Evolutionary conservation across 768 basidiomycete species (phyloP).

Genomic region (Saitozyma podzolica): DNA sequence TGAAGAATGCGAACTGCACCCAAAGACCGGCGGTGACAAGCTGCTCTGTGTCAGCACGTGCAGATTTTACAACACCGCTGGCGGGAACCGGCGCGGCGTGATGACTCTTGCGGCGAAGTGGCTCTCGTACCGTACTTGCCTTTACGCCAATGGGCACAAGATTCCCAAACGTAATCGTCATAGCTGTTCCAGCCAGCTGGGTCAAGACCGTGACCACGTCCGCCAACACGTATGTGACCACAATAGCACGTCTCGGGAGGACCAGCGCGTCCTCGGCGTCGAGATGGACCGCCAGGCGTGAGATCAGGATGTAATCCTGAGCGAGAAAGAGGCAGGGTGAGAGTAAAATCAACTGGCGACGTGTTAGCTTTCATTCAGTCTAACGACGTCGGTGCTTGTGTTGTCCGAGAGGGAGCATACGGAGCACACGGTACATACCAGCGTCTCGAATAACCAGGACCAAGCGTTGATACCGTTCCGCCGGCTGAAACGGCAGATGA

Average conservation of each 20-base stretch:
- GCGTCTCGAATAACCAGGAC: conserved; percentile 28
- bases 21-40: conserved; percentile 7
- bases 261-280: conserved; percentile 58
- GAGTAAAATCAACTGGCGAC: conserved; percentile 31
- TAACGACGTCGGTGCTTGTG: too few relatives aligned
- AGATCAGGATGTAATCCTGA: conserved; percentile 66
- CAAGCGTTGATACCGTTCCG: conserved; percentile 24
- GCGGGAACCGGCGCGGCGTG: background rate
- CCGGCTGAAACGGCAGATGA: conserved; percentile 16
- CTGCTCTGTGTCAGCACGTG: background rate
- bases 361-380: too few relatives aligned
- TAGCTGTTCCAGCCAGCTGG: conserved; percentile 56
- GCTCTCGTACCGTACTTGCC: background rate
- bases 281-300: conserved; percentile 61
- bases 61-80: too few relatives aligned
- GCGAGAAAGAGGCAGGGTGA: conserved; percentile 65
- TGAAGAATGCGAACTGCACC: conserved; percentile 10
- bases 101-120: background rate
- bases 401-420: too few relatives aligned
- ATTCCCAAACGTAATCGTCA: conserved; percentile 24
- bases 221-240: conserved; percentile 62
- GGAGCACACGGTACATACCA: conserved; percentile 6
- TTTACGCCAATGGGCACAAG: conserved; percentile 6
- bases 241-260: conserved; percentile 59
- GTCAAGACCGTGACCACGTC: conserved; percentile 69